Percentiles rank a stretch among this genome's conserved stretches.
Evolutionary conservation across 148 eudicot genomes (phyloP).

Genomic region (Rheum nobile): DNA sequence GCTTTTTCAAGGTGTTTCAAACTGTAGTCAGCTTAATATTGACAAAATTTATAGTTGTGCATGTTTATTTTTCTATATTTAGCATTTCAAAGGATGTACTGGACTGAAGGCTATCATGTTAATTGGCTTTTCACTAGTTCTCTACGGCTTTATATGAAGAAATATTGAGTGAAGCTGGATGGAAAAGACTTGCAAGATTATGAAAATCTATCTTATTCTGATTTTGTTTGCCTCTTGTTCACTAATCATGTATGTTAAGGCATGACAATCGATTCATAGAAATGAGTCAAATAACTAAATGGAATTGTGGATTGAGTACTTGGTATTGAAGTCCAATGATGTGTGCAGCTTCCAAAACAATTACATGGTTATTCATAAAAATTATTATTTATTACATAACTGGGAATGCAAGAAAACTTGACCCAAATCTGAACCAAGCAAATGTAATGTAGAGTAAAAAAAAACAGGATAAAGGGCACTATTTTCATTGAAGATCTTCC

Average conservation of each 20-base stretch:
- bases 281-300: not conserved
- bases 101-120: not conserved
- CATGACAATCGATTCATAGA: not conserved
- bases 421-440: not conserved
- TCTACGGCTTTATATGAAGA: not conserved
- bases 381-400: not conserved
- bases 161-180: not conserved
- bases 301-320: not conserved
- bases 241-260: not conserved
- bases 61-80: not conserved
- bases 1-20: not conserved
- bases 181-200: not conserved
- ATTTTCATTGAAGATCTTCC: not conserved
- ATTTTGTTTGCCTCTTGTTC: not conserved
- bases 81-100: not conserved
- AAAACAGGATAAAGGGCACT: not conserved
- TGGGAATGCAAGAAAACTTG: not conserved
- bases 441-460: not conserved
- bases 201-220: not conserved
- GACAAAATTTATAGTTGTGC: not conserved
- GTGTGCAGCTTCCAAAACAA: not conserved
- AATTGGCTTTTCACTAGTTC: not conserved
- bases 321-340: not conserved
- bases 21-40: not conserved
- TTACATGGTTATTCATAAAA: not conserved